Evolutionary conservation across 2,329 filamentous ascomycete genomes (phyloP), one percentile per base, ranked within the genome.

Genomic region (Diaporthe sp.): DNA sequence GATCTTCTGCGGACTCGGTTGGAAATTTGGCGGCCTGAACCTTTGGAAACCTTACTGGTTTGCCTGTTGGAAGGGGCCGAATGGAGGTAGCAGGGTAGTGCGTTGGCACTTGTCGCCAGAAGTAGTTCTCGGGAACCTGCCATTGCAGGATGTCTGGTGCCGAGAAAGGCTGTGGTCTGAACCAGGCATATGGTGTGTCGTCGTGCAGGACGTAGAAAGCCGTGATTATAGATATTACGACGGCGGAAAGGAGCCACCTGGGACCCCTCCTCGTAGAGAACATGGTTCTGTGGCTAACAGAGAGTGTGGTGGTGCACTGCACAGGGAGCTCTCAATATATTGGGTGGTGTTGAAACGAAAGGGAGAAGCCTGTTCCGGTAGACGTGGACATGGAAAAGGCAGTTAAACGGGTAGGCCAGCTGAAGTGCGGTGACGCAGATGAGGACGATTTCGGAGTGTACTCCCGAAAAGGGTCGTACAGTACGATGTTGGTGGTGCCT

Each of bases 21-120:
- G 73, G 73, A 40, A 76, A 76, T 1, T 33, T 71, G 13, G 45
- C 25, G 17, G 73, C 66, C 38, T 76, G 75, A 42, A 76, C 64
- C 33, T 35, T 60, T n/a, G 75, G 73, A 15, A 73, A 74, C 3
- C 25, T 7, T 12, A 35, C n/a, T 13, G 55, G 13, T 9, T 28
- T 58, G 4, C 57, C 75, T 10, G 47, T 54, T n/a, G 75, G 75
- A 38, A 76, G 60, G 0, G 75, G 64, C 3, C 61, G 70, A 42
- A 76, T 58, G 6, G 55, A 66, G 1, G 33, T 35, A 4, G 64
- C 30, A 9, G 75, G 73, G 12, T 72, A 72, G 33, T 76, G 72
- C 3, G 60, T 70, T 0, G 54, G 69, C 6, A 76, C 75, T 13
- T 57, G 68, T 25, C 71, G 75, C 75, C 75, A 76, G 38, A 76